Percentiles rank a stretch among this genome's conserved stretches.
Evolutionary conservation across 257 asterid genomes (phyloP).

Genomic region (Scutellaria galericulata): DNA sequence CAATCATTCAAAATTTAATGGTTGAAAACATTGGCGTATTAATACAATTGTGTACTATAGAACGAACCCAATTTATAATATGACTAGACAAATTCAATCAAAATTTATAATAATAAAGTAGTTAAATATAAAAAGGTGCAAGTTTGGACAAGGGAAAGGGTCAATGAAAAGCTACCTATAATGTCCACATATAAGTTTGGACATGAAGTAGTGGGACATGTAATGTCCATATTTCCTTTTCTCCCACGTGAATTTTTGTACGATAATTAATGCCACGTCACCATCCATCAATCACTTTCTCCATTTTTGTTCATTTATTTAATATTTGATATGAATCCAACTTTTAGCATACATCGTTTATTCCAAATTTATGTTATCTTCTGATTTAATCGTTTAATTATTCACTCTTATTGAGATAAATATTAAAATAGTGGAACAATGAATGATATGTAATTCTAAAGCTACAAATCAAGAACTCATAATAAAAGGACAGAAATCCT

Average conservation of each 20-base stretch:
- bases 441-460: conserved; percentile 8
- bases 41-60: too few species aligned
- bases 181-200: too few species aligned
- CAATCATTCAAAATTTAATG: too few species aligned
- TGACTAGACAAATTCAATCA: too few species aligned
- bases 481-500: conserved; percentile 8
- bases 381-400: too few species aligned
- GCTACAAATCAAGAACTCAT: conserved; percentile 22
- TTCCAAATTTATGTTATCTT: too few species aligned
- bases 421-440: neutral
- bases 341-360: too few species aligned
- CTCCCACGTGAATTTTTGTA: conserved; percentile 43
- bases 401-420: too few species aligned
- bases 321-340: neutral
- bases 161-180: neutral
- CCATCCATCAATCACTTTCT: neutral
- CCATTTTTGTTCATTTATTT: conserved; percentile 10
- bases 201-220: conserved; percentile 31
- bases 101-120: too few species aligned
- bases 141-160: neutral
- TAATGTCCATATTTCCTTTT: conserved; percentile 31
- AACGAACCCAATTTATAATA: too few species aligned
- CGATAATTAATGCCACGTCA: conserved; percentile 36
- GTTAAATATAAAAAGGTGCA: neutral
- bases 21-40: too few species aligned